Conservation (phyloP, 1,139 yeast species). For the Geotrichum australiense region DNA sequence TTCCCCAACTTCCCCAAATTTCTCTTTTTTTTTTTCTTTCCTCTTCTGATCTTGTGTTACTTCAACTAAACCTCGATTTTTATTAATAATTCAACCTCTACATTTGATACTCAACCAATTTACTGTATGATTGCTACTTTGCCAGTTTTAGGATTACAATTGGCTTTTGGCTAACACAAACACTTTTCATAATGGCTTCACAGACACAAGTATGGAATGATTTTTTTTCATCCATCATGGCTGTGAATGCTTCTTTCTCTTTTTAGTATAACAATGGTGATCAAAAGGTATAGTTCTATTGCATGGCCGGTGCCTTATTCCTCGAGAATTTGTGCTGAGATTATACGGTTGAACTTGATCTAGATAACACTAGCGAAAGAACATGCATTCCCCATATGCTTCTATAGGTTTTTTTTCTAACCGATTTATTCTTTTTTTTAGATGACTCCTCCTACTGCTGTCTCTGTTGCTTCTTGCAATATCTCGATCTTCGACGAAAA, state of each 20-base stretch:
- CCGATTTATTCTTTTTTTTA: slow-evolving; percentile 3
- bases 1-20: too few species aligned
- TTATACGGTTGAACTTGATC: slow-evolving; percentile 34
- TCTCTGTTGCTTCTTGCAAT: slow-evolving; percentile 18
- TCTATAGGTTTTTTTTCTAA: slow-evolving; percentile 5
- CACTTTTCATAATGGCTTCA: too few species aligned
- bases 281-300: slow-evolving; percentile 15
- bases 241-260: slow-evolving; percentile 9
- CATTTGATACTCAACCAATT: too few species aligned
- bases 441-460: slow-evolving; percentile 18
- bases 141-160: too few species aligned
- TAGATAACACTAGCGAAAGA: slow-evolving; percentile 33
- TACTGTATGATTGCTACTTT: too few species aligned
- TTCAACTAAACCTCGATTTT: too few species aligned
- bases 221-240: neutral
- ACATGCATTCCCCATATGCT: slow-evolving; percentile 25
- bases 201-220: neutral
- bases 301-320: slow-evolving; percentile 28
- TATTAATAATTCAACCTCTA: too few species aligned
- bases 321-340: slow-evolving; percentile 27
- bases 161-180: too few species aligned
- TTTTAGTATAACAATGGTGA: neutral
- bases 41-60: too few species aligned
- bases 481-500: slow-evolving; percentile 14
- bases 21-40: too few species aligned